These are phyloP conservation scores for Trypethelium eluteriae DNA, from an alignment of 495 filamentous ascomycete species.

Conservation along the genomic window DNA sequence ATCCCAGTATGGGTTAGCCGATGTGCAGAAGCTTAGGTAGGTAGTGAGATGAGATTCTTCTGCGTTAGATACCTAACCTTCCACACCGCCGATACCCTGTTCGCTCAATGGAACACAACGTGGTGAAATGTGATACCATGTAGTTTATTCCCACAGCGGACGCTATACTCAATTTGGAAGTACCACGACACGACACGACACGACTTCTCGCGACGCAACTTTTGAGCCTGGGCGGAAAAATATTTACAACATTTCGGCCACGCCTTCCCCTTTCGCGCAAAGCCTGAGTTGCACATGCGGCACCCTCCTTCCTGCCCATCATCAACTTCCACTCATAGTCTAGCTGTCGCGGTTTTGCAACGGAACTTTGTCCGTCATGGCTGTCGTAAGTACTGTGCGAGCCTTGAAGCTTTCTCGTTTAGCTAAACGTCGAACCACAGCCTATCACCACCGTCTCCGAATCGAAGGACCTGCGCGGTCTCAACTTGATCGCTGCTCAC, in stretches of 20 bases:
- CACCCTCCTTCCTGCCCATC: background rate
- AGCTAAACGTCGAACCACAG: constrained; percentile 36
- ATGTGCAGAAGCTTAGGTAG: too few relatives aligned
- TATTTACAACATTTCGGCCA: background rate
- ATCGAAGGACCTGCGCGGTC: constrained; percentile 83
- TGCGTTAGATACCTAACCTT: too few relatives aligned
- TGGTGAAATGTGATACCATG: too few relatives aligned
- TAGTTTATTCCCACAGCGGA: background rate
- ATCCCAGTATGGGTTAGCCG: too few relatives aligned
- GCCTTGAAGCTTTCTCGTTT: background rate
- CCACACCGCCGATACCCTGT: background rate
- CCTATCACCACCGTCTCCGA: constrained; percentile 88
- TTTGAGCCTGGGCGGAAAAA: background rate
- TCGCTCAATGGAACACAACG: too few relatives aligned
- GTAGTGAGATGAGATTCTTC: too few relatives aligned
- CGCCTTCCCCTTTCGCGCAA: background rate
- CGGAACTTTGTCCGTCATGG: background rate
- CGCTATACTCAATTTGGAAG: background rate
- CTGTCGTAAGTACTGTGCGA: background rate
- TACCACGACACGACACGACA: background rate
- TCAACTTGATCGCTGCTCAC: constrained; percentile 96
- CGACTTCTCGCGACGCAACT: background rate
- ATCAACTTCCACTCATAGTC: background rate
- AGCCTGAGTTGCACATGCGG: background rate
- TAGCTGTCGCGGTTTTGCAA: background rate